A percentile compares a stretch with the other conserved stretches of the same genome.
Conservation (phyloP, 2,329 filamentous ascomycete species). For the Cladophialophora carrionii region DNA sequence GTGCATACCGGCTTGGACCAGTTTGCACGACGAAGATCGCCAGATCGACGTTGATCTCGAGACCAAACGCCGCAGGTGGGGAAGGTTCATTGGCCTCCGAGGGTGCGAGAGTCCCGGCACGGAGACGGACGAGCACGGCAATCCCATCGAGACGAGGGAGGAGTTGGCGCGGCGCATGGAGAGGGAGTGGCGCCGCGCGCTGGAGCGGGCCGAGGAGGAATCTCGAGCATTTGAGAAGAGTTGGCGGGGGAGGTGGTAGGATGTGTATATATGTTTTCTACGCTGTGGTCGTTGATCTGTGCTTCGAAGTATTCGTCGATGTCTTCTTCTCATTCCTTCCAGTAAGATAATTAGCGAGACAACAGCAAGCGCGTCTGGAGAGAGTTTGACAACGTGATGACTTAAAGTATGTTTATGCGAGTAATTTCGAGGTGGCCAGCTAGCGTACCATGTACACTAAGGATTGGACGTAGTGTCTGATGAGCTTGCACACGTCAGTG, state of each 20-base stretch:
- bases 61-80: conserved; percentile 48
- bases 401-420: too few relatives aligned
- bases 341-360: too few relatives aligned
- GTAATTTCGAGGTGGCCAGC: too few relatives aligned
- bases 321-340: too few relatives aligned
- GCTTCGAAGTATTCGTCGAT: too few relatives aligned
- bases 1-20: conserved; percentile 32
- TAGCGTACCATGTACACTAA: too few relatives aligned
- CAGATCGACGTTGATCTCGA: conserved; percentile 40
- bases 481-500: too few relatives aligned
- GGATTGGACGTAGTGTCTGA: too few relatives aligned
- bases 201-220: conserved; percentile 40
- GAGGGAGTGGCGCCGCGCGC: conserved; percentile 41
- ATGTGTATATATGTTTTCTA: too few relatives aligned
- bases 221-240: conserved; percentile 36
- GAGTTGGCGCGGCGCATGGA: conserved; percentile 37
- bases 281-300: too few relatives aligned
- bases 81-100: conserved; percentile 49
- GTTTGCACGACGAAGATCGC: neutral
- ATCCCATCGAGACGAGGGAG: neutral
- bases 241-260: conserved; percentile 35
- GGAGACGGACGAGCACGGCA: conserved; percentile 16
- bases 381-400: too few relatives aligned
- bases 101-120: conserved; percentile 43
- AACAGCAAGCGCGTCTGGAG: too few relatives aligned